phyloP scores from a whole-genome alignment of 495 filamentous ascomycete species.

The Lindgomyces ingoldianus region DNA sequence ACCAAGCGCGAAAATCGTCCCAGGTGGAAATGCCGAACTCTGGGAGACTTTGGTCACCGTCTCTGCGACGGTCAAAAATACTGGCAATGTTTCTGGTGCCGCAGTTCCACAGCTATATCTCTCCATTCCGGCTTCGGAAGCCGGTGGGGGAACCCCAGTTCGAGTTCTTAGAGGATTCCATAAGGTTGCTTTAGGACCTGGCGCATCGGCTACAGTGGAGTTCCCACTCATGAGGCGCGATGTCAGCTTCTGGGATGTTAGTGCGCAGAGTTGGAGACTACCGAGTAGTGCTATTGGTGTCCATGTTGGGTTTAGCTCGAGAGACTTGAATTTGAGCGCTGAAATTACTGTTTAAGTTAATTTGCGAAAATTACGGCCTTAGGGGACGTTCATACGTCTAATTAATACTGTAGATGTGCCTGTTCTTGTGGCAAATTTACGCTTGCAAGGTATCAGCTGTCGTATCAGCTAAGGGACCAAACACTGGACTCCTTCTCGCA shows the following conservation, averaged over 20 bases:
- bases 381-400: neutral
- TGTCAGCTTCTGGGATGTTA: conserved; percentile 58
- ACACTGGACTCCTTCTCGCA: too few species aligned
- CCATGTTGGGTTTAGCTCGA: conserved; percentile 53
- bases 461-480: too few species aligned
- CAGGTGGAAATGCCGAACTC: conserved; percentile 28
- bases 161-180: conserved; percentile 59
- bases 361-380: neutral
- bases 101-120: conserved; percentile 63
- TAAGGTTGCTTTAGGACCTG: conserved; percentile 52
- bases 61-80: conserved; percentile 52
- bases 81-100: conserved; percentile 52
- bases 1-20: conserved; percentile 13
- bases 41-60: conserved; percentile 46
- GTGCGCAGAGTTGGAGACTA: conserved; percentile 54
- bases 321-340: conserved; percentile 46
- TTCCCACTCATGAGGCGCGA: conserved; percentile 55
- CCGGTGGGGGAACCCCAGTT: conserved; percentile 42
- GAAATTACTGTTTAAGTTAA: conserved; percentile 36
- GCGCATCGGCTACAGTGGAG: conserved; percentile 47
- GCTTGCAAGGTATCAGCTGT: too few species aligned
- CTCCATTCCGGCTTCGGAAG: conserved; percentile 28
- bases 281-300: conserved; percentile 50
- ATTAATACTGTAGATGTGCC: neutral
- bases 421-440: too few species aligned